Evolutionary conservation across 345 rosid genomes (phyloP).

Genomic region (Arabis hirsuta): DNA sequence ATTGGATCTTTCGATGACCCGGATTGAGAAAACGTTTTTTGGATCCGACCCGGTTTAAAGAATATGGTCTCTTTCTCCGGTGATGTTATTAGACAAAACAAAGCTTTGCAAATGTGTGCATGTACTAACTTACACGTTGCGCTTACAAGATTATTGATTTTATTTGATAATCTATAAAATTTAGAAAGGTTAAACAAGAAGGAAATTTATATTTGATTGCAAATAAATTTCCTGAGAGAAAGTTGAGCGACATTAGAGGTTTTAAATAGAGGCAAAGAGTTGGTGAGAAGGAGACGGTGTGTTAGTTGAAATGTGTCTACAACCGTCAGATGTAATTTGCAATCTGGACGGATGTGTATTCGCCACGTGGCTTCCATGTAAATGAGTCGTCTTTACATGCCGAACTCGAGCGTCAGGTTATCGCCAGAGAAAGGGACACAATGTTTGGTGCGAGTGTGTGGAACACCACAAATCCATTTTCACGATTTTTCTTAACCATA

Average conservation of each 20-base stretch:
- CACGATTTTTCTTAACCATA: background rate
- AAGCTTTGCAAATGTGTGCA: slow-evolving; percentile 13
- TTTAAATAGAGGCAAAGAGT: slow-evolving; percentile 38
- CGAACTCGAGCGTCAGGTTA: slow-evolving; percentile 31
- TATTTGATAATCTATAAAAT: background rate
- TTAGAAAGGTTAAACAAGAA: slow-evolving; percentile 4
- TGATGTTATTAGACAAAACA: slow-evolving; percentile 23
- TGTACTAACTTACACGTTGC: slow-evolving; percentile 24
- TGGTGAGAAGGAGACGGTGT: slow-evolving; percentile 30
- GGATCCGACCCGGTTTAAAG: background rate
- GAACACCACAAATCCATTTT: slow-evolving; percentile 21
- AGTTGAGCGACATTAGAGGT: slow-evolving; percentile 32
- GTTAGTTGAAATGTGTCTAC: slow-evolving; percentile 38
- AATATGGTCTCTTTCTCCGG: background rate
- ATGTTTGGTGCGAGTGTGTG: slow-evolving; percentile 29
- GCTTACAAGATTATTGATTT: slow-evolving; percentile 9
- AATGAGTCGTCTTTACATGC: slow-evolving; percentile 25
- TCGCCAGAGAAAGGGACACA: slow-evolving; percentile 26
- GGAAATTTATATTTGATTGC: slow-evolving; percentile 28
- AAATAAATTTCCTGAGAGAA: slow-evolving; percentile 39
- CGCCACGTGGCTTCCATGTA: slow-evolving; percentile 33
- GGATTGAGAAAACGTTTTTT: background rate
- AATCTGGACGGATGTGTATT: slow-evolving; percentile 21
- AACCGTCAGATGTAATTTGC: slow-evolving; percentile 34
- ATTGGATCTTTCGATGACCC: background rate